Base-by-base conservation (phyloP, 768 basidiomycete genomes). In the Pisolithus albus region DNA sequence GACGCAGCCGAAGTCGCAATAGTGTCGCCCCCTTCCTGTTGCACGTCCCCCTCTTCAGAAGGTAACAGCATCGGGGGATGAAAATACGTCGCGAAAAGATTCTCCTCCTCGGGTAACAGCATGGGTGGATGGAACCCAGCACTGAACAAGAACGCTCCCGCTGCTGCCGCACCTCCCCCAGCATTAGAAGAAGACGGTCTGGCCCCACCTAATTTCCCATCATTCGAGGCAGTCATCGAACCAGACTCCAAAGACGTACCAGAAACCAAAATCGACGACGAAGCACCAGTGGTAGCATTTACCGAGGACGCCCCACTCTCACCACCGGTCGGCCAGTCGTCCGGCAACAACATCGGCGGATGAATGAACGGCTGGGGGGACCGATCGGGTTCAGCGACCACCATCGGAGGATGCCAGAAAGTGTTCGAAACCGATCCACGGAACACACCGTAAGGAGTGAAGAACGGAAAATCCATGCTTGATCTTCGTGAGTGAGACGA, bases 371-470 rank as follows among this genome's bases (percentile, higher is more conserved):
- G 34, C 18, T 76, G 73, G 1, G 79, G 79, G 4, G 82, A 82
- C 50, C 75, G 70, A 24, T 77, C 77, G 34, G 34, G 34, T 34
- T 34, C 34, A 56, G 80, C 78, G 4, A 79, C 71, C 57, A 85
- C 74, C 77, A 85, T 84, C 9, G 86, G 83, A 3, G 87, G 86
- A 66, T 90, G 88, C 86, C 86, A 88, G 59, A 86, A 84, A 7
- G 83, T 55, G 28, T 68, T 78, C 0, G 34, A 34, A 15, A 75
- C 77, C 5, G 77, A 78, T 5, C 79, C 81, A 15, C 82, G 71
- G 26, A 82, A 67, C 4, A 77, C 73, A n/a, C 74, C 76, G 38
- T 78, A 73, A 7, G 72, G 69, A 16, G 80, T 71, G 60, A 77
- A 83, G 15, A 81, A 88, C 0, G 84, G 81, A 46, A 73, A 75